A percentile compares a stretch with the other conserved stretches of the same genome.
phyloP scores from a whole-genome alignment of 2,329 filamentous ascomycete species.

The Beauveria asiatica region DNA sequence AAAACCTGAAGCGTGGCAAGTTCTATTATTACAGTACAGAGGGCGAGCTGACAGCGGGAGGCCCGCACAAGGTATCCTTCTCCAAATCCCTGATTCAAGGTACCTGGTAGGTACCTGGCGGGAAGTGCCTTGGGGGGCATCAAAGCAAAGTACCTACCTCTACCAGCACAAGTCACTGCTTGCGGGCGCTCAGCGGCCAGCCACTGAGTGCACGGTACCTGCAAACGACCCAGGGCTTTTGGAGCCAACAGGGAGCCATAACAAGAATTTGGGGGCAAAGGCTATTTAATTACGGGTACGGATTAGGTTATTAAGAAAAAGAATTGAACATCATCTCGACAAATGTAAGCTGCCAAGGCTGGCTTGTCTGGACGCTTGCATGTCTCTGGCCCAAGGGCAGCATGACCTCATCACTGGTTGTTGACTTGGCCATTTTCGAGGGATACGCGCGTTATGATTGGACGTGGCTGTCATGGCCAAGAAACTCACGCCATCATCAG shows the following conservation, averaged over 20 bases:
- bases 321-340: too few species aligned
- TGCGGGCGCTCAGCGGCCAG: not conserved
- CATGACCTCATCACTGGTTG: constrained; percentile 8
- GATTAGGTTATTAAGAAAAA: too few species aligned
- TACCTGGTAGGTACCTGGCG: not conserved
- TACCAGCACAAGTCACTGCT: not conserved
- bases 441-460: not conserved
- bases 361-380: not conserved
- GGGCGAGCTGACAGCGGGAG: constrained; percentile 1
- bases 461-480: not conserved
- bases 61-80: not conserved
- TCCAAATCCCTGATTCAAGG: not conserved
- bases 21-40: constrained; percentile 3
- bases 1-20: constrained; percentile 8
- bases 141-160: too few species aligned
- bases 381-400: not conserved
- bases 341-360: too few species aligned
- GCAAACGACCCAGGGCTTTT: too few species aligned
- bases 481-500: not conserved
- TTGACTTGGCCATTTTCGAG: constrained; percentile 2
- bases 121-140: not conserved
- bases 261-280: not conserved
- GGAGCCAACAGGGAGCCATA: not conserved
- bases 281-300: not conserved
- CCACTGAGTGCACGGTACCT: not conserved